phyloP scores from a whole-genome alignment of 2,329 filamentous ascomycete species.

The Talaromyces sp. region DNA sequence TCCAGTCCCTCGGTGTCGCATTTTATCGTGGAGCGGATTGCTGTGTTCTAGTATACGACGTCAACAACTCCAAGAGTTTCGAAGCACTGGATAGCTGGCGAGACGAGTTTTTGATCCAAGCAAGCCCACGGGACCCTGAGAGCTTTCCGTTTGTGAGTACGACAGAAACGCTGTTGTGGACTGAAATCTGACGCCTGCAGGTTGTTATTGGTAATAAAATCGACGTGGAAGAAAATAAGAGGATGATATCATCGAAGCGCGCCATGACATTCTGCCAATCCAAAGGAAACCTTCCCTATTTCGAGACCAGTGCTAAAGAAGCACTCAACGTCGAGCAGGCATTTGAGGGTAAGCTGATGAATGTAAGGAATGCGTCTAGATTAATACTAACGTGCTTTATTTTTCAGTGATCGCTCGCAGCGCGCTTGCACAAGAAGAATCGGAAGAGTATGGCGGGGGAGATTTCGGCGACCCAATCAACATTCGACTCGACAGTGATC shows the following conservation, averaged over 20 bases:
- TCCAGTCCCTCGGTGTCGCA: constrained; percentile 93
- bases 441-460: constrained; percentile 84
- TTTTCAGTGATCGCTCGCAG: constrained; percentile 85
- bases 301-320: constrained; percentile 98
- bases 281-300: constrained; percentile 96
- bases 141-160: constrained; percentile 92
- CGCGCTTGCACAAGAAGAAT: constrained; percentile 92
- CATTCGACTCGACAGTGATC: constrained; percentile 91
- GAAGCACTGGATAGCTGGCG: constrained; percentile 98
- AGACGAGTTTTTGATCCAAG: constrained; percentile 97
- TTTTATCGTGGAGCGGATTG: constrained; percentile 98
- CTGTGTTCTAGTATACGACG: constrained; percentile 95
- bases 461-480: constrained; percentile 98
- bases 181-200: constrained; percentile 43
- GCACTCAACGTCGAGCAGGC: constrained; percentile 95
- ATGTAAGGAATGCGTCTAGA: not conserved
- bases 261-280: constrained; percentile 97
- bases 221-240: constrained; percentile 95
- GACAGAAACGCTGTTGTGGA: not conserved
- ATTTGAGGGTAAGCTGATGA: constrained; percentile 59
- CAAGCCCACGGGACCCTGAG: constrained; percentile 91
- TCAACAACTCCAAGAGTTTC: constrained; percentile 99
- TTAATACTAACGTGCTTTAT: not conserved
- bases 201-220: constrained; percentile 99
- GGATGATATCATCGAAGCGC: constrained; percentile 92